Evolutionary conservation across 345 rosid genomes (phyloP).

Genomic region (Reutealis trisperma): DNA sequence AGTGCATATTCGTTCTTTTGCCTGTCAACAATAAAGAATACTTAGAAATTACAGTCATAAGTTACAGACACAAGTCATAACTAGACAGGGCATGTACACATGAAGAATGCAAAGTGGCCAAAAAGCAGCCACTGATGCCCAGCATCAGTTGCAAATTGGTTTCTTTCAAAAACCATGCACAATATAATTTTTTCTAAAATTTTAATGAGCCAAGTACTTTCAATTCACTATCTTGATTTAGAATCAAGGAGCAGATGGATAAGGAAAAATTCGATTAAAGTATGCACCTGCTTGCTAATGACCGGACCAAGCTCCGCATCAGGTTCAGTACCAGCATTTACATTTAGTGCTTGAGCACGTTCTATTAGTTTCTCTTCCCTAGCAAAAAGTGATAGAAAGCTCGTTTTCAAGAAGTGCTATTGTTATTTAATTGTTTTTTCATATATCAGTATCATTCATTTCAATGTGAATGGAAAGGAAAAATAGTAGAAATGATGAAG

Average conservation of each 20-base stretch:
- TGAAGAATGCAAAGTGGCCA: background rate
- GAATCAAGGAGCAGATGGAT: background rate
- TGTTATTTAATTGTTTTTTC: background rate
- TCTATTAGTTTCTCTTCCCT: constrained; percentile 64
- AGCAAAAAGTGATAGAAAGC: constrained; percentile 23
- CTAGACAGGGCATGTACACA: background rate
- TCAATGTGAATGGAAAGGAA: background rate
- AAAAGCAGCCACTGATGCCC: background rate
- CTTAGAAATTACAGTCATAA: background rate
- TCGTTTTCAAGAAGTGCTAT: background rate
- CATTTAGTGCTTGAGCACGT: constrained; percentile 47
- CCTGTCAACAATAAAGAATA: constrained; percentile 35
- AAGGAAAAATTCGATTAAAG: background rate
- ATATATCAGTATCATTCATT: background rate
- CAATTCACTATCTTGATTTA: background rate
- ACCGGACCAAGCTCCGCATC: constrained; percentile 67
- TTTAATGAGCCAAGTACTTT: background rate
- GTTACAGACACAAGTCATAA: background rate
- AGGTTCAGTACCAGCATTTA: constrained; percentile 56
- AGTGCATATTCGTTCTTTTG: constrained; percentile 43
- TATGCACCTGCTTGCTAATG: constrained; percentile 59
- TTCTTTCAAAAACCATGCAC: background rate
- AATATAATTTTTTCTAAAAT: background rate
- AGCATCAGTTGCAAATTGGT: constrained; percentile 9
- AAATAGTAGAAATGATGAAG: background rate